phyloP scores from a whole-genome alignment of 106 monocot genomes.

The Cymbidium sinense region DNA sequence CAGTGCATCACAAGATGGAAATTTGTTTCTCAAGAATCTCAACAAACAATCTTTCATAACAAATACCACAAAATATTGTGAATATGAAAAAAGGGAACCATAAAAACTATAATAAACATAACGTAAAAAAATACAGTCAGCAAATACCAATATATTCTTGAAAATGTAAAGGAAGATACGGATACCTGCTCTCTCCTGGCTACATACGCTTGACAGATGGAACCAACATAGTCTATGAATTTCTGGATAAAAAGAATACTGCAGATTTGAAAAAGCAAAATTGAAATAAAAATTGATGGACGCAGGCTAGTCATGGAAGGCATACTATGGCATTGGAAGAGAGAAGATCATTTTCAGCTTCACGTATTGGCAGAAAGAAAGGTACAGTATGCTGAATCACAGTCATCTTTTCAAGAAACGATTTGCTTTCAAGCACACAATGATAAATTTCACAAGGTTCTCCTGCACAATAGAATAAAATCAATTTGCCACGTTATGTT shows the following conservation, averaged over 20 bases:
- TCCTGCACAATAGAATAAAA: slow-evolving; percentile 44
- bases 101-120: neutral
- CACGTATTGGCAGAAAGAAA: slow-evolving; percentile 92
- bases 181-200: slow-evolving; percentile 97
- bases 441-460: slow-evolving; percentile 91
- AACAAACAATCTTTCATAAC: neutral
- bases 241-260: slow-evolving; percentile 44
- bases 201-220: slow-evolving; percentile 79
- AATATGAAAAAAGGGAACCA: neutral
- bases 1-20: neutral
- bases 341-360: slow-evolving; percentile 83
- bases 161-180: neutral
- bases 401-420: slow-evolving; percentile 94
- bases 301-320: neutral
- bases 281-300: slow-evolving; percentile 4
- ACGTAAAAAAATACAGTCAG: neutral
- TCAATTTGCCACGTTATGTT: neutral
- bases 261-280: neutral
- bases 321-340: slow-evolving; percentile 93
- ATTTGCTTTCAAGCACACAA: slow-evolving; percentile 98
- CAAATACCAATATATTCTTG: neutral
- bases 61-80: neutral
- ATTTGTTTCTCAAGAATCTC: neutral
- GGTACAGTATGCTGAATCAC: slow-evolving; percentile 90
- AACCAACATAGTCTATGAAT: slow-evolving; percentile 96